Evolutionary conservation across 768 basidiomycete species (phyloP), one percentile per base, ranked within the genome.

Genomic region (Mycena belliarum): DNA sequence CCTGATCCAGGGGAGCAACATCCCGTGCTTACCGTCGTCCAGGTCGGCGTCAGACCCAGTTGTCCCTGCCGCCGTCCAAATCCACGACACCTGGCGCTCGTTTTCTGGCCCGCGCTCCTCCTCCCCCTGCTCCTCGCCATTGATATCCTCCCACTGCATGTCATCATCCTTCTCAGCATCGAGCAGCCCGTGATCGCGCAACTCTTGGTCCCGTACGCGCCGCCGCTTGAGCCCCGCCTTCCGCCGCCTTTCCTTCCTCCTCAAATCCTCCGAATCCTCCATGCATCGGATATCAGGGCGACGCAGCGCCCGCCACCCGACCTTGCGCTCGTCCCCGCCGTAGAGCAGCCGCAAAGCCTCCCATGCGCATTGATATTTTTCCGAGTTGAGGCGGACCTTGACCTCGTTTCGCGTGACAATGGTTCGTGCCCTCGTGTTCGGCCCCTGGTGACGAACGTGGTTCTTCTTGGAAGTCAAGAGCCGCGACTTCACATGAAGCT

Each of bases 311-410:
- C 26, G 2, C 44, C 44, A 55, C 3, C 53, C 53, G 0, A 55
- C 53, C 3, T 8, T 11, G 9, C 26, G 32, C 10, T 18, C 45
- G 20, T 35, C 33, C 18, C 35, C 53, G 3, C 45, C 53, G 4
- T 5, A 9, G 15, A 55, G 28, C 10, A 14, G 25, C 6, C 7
- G 20, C n/a, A 54, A 5, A 14, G 64, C 59, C n/a, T 20, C 15
- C 21, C 48, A 40, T 10, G 62, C 62, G 2, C 10, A 23, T 5
- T 43, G 46, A 26, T 63, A 65, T 21, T 49, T 63, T 44, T 58
- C 51, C 7, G 52, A 51, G 25, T 44, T 21, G 1, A 38, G 44
- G 10, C 42, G 37, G n/a, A 60, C 45, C 29, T 58, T 63, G n/a
- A 35, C 35, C 21, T 63, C 51, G n/a, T 57, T 52, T 5, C 46